phyloP scores from a whole-genome alignment of 2,329 filamentous ascomycete species.

The Colletotrichum graminicola region DNA sequence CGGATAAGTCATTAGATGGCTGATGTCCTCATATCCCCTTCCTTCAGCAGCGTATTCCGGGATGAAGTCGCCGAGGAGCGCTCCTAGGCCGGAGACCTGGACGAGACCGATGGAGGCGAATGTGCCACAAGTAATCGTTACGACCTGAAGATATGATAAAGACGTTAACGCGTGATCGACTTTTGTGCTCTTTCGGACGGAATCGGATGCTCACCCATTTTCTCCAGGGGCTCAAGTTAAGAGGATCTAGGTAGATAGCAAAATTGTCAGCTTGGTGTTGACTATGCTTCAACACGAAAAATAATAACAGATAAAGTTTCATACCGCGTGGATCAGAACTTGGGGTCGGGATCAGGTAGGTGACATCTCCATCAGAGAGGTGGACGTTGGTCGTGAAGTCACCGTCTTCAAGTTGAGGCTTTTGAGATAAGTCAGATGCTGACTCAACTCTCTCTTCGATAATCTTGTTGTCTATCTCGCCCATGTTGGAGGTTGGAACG shows the following conservation, averaged over 20 bases:
- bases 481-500: background rate
- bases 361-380: slow-evolving; percentile 49
- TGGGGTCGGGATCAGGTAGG: slow-evolving; percentile 51
- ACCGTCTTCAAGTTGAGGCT: background rate
- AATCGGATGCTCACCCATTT: slow-evolving; percentile 18
- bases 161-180: background rate
- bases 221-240: slow-evolving; percentile 22
- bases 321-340: slow-evolving; percentile 50
- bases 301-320: background rate
- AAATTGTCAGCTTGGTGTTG: background rate
- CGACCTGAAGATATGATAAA: background rate
- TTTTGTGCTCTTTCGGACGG: accelerated
- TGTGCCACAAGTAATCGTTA: slow-evolving; percentile 24
- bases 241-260: background rate
- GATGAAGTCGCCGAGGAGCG: slow-evolving; percentile 28
- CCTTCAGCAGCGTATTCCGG: slow-evolving; percentile 29
- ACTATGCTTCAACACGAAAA: background rate
- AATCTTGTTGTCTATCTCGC: slow-evolving; percentile 28
- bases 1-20: slow-evolving; percentile 28
- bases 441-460: slow-evolving; percentile 30
- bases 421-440: slow-evolving; percentile 4
- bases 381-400: slow-evolving; percentile 43
- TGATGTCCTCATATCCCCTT: slow-evolving; percentile 28
- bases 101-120: slow-evolving; percentile 24
- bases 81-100: slow-evolving; percentile 29